Base-by-base conservation (phyloP, 768 basidiomycete species). In the Mycena alexandri region DNA sequence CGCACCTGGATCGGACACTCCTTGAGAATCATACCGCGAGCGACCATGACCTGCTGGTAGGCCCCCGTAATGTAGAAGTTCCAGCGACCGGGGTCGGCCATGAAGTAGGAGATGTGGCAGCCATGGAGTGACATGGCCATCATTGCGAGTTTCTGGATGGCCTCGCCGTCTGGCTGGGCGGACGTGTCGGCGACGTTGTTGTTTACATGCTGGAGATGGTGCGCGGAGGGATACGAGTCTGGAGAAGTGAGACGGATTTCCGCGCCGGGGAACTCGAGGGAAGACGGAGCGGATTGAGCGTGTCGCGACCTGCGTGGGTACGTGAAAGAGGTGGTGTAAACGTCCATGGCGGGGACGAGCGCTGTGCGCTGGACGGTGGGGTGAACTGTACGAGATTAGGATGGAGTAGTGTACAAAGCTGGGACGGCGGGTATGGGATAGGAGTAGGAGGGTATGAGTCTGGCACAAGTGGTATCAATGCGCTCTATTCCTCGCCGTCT, bases 271-370 rank as follows among this genome's bases (percentile, higher is more conserved):
- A 87, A 87, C 79, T 93, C 90, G 82, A 90, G 83, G 67, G 90
- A 86, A 60, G 87, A 86, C 72, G 87, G 79, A 60, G 86, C 81
- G 65, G 89, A 87, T 80, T 86, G 88, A 82, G 85, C 81, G 80
- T 87, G 87, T 76, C 90, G 90, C 76, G 90, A 86, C 78, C 91
- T 86, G 83, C 93, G 92, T 75, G 95, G 94, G 82, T 93, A 92
- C 73, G 91, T 91, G 86, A 98, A 96, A 75, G 95, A 93, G 72
- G 94, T 93, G 61, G 95, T 93, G 87, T 96, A 97, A 77, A 96
- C 89, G 79, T 98, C 96, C 96, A 98, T 96, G 76, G 73, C 71
- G 72, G 71, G 63, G 71, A 29, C 59, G 61, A 61, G 51, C 68
- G 73, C 59, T 62, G 63, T 55, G 61, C 67, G 25, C 60, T 47